phyloP scores from a whole-genome alignment of 371 early-diverging fungal genomes.

The Aphelidium insulamus region DNA sequence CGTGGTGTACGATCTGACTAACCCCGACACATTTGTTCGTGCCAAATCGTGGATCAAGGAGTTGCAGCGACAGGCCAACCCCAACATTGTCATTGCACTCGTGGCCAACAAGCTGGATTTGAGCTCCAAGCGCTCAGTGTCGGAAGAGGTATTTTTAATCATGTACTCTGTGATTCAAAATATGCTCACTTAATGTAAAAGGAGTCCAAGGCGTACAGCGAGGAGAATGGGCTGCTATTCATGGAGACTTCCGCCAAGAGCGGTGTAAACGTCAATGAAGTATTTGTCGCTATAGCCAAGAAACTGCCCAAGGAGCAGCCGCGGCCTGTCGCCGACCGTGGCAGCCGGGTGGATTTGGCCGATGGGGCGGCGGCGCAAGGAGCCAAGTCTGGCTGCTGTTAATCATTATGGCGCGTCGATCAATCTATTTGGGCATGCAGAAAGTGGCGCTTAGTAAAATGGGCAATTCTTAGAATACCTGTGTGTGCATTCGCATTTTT shows the following conservation, averaged over 20 bases:
- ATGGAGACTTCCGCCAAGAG: conserved; percentile 86
- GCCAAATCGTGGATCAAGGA: conserved; percentile 98
- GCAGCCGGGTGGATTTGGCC: too few species aligned
- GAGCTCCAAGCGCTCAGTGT: conserved; percentile 44
- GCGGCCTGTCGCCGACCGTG: too few species aligned
- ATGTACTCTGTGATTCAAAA: not conserved
- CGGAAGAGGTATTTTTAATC: conserved; percentile 22
- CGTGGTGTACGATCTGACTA: conserved; percentile 94
- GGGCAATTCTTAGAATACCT: too few species aligned
- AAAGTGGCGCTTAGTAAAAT: too few species aligned
- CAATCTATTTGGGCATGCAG: too few species aligned
- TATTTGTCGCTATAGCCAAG: conserved; percentile 68
- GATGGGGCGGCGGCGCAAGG: too few species aligned
- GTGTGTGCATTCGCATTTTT: too few species aligned
- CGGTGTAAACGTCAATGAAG: conserved; percentile 57
- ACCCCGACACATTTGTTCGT: conserved; percentile 14
- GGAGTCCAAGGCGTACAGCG: conserved; percentile 75
- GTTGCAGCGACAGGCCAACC: conserved; percentile 83
- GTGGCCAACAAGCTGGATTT: conserved; percentile 90
- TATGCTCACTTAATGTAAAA: conserved; percentile 10
- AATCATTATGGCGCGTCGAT: too few species aligned
- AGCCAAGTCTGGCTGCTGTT: too few species aligned
- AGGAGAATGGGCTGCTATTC: conserved; percentile 62
- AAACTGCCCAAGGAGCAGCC: too few species aligned
- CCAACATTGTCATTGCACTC: conserved; percentile 85